Evolutionary conservation across 106 monocot genomes (phyloP).

Genomic region (Dioscorea dumetorum): DNA sequence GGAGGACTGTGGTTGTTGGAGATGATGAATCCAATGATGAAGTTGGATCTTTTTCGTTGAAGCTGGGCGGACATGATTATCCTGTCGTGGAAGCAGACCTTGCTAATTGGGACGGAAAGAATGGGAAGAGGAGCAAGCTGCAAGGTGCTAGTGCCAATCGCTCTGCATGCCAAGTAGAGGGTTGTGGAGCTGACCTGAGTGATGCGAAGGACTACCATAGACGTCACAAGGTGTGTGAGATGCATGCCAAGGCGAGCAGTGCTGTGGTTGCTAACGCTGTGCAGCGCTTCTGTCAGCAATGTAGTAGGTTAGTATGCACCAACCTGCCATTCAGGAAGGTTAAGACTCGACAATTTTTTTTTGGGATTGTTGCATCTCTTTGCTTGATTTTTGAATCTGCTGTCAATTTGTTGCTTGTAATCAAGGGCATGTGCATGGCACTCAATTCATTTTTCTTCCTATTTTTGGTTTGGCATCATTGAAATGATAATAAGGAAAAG

Average conservation of each 20-base stretch:
- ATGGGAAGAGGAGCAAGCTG: slow-evolving; percentile 36
- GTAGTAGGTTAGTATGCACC: slow-evolving; percentile 54
- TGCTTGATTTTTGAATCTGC: too few relatives aligned
- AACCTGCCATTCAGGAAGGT: background rate
- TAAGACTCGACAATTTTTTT: too few relatives aligned
- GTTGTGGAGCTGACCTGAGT: slow-evolving; percentile 55
- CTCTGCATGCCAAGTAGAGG: slow-evolving; percentile 65
- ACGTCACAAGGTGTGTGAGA: slow-evolving; percentile 82
- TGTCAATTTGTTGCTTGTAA: too few relatives aligned
- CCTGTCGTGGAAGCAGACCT: slow-evolving; percentile 16
- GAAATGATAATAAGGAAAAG: too few relatives aligned
- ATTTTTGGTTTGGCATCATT: too few relatives aligned
- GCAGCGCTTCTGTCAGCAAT: slow-evolving; percentile 87
- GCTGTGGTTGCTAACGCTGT: slow-evolving; percentile 50
- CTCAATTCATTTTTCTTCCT: too few relatives aligned
- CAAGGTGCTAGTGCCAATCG: slow-evolving; percentile 29
- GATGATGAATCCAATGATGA: slow-evolving; percentile 25
- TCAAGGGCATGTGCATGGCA: too few relatives aligned
- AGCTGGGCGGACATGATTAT: slow-evolving; percentile 34
- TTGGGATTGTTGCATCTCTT: too few relatives aligned
- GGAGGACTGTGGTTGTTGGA: slow-evolving; percentile 29
- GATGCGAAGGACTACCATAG: slow-evolving; percentile 67
- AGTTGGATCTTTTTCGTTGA: slow-evolving; percentile 36
- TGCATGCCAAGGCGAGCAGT: slow-evolving; percentile 62
- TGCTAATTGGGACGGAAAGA: slow-evolving; percentile 23